Evolutionary conservation across 148 eudicot genomes (phyloP).

Genomic region (Chenopodium suecicum): DNA sequence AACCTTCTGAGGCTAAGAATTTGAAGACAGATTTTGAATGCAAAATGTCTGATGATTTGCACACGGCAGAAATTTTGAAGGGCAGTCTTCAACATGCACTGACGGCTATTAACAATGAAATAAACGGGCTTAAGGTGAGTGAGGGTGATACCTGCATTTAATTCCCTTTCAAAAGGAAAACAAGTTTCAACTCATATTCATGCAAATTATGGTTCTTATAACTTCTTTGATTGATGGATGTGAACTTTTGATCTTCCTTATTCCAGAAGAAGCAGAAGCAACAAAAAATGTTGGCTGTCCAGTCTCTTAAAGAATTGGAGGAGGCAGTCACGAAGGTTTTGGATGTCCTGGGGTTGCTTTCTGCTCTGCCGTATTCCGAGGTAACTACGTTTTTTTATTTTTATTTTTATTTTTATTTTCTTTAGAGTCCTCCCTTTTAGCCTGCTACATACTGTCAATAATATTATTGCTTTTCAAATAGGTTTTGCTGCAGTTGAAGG

Average conservation of each 20-base stretch:
- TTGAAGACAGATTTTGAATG: constrained; percentile 52
- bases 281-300: constrained; percentile 43
- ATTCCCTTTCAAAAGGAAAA: neutral
- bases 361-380: constrained; percentile 58
- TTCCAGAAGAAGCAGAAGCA: constrained; percentile 73
- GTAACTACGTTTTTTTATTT: constrained; percentile 25
- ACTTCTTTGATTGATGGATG: neutral
- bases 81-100: constrained; percentile 62
- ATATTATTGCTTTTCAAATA: constrained; percentile 23
- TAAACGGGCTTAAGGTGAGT: constrained; percentile 62
- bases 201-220: no score
- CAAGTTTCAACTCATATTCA: neutral
- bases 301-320: constrained; percentile 55
- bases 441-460: neutral
- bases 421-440: neutral
- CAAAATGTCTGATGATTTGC: constrained; percentile 75
- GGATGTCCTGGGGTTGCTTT: constrained; percentile 69
- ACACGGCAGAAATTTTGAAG: constrained; percentile 61
- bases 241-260: constrained; percentile 12
- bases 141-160: neutral
- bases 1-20: constrained; percentile 41
- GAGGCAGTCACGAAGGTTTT: constrained; percentile 49
- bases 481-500: constrained; percentile 78
- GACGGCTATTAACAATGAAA: constrained; percentile 45
- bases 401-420: neutral